A percentile compares a stretch with the other conserved stretches of the same genome.
These are phyloP conservation scores for Teratosphaeria destructans DNA, from an alignment of 2,329 filamentous ascomycete species.

Conservation along the genomic window DNA sequence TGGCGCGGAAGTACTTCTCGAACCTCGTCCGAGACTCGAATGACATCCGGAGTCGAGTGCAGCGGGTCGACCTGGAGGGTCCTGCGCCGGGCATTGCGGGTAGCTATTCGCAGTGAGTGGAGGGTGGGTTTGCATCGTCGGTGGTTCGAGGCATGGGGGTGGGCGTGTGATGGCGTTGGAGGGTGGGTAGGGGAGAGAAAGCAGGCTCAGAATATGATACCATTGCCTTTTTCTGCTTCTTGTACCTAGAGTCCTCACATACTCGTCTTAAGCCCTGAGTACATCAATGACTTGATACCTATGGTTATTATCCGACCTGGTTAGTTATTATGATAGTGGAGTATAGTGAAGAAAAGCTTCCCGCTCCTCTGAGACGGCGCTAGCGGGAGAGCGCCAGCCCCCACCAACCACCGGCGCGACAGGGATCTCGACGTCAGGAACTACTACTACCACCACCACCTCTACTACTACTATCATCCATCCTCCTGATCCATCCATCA, in stretches of 20 bases:
- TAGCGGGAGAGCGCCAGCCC: neutral
- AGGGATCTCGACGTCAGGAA: neutral
- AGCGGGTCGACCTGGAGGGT: conserved; percentile 43
- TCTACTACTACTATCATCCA: too few relatives aligned
- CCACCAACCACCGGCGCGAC: neutral
- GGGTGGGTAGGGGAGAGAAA: neutral
- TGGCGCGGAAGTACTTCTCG: conserved; percentile 80
- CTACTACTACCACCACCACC: too few relatives aligned
- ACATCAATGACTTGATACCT: too few relatives aligned
- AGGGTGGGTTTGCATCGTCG: neutral
- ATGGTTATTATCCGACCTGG: too few relatives aligned
- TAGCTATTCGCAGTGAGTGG: conserved; percentile 14
- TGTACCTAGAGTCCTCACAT: neutral
- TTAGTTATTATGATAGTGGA: too few relatives aligned
- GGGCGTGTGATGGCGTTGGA: neutral
- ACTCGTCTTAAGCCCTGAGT: neutral
- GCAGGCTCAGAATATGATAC: neutral
- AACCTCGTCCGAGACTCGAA: conserved; percentile 62
- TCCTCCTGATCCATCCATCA: neutral
- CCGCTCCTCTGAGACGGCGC: too few relatives aligned
- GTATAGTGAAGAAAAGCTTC: too few relatives aligned
- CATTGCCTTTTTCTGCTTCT: neutral
- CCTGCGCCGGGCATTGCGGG: conserved; percentile 35
- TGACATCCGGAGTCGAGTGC: conserved; percentile 39
- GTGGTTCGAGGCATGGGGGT: neutral